Evolutionary conservation across 1,139 yeast genomes (phyloP).

Genomic region (Magnusiomyces ingens): DNA sequence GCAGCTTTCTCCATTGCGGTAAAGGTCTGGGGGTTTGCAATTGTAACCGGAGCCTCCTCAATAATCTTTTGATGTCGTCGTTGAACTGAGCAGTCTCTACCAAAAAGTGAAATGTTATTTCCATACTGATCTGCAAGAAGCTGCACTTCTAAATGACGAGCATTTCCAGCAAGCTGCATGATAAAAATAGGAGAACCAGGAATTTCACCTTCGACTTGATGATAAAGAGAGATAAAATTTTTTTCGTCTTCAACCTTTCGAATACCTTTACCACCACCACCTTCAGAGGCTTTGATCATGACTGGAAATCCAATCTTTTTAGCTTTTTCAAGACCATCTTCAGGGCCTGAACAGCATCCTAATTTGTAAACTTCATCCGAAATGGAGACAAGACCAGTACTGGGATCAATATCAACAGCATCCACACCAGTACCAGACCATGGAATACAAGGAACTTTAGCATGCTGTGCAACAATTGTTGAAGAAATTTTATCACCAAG

Average conservation of each 20-base stretch:
- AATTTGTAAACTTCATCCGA: slow-evolving; percentile 70
- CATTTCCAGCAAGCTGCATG: slow-evolving; percentile 91
- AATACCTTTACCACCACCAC: slow-evolving; percentile 99
- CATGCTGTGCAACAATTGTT: slow-evolving; percentile 97
- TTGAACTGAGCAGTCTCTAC: slow-evolving; percentile 96
- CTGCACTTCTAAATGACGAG: slow-evolving; percentile 94
- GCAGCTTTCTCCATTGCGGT: slow-evolving; percentile 93
- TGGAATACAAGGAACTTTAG: slow-evolving; percentile 95
- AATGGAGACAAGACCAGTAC: slow-evolving; percentile 79
- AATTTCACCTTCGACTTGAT: slow-evolving; percentile 89
- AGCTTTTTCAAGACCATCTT: slow-evolving; percentile 83
- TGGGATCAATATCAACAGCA: slow-evolving; percentile 59
- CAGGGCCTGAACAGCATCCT: slow-evolving; percentile 84
- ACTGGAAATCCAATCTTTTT: slow-evolving; percentile 87
- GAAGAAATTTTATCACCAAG: slow-evolving; percentile 96
- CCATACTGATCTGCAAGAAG: slow-evolving; percentile 93
- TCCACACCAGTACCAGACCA: slow-evolving; percentile 99
- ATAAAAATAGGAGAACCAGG: slow-evolving; percentile 95
- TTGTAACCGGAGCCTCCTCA: slow-evolving; percentile 94
- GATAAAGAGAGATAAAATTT: slow-evolving; percentile 61
- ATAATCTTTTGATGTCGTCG: slow-evolving; percentile 96
- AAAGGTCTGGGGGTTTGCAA: slow-evolving; percentile 83
- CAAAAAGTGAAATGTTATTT: slow-evolving; percentile 85
- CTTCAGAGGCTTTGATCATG: slow-evolving; percentile 96
- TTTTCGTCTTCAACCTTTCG: slow-evolving; percentile 80